Base-by-base conservation (phyloP, 495 filamentous ascomycete genomes). In the Rostrohypoxylon terebratum region DNA sequence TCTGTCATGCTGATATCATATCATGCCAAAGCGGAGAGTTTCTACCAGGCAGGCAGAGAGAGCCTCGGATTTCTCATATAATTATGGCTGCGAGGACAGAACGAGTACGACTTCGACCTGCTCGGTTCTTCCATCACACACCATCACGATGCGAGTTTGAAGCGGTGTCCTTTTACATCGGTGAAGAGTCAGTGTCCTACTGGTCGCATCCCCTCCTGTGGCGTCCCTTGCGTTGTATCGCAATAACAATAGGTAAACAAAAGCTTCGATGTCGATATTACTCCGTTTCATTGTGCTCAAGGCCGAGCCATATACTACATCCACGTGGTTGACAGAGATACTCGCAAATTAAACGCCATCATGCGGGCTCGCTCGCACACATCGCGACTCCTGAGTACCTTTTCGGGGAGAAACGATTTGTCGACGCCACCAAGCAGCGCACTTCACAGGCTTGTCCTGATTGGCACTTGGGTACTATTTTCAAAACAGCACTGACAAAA, bases 151-250 rank as follows among this genome's bases (percentile, higher is more conserved):
- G 64, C 64, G 47, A 33, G 64, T 60, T 31, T 18, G 28, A 61
- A 53, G 65, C 53, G 57, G 23, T 68, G 66, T 68, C 58, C 66
- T 68, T 68, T 68, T 68, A 53, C 66, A 48, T 31, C 33, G 36
- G 31, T 13, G 18, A 20, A 36, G 40, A 48, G 11, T 20, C 54
- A 11, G 7, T 25, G 16, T 51, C 20, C 34, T 47, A 67, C 63
- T 59, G 63, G 63, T 34, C 36, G 9, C 31, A 31, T 11, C 16
- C 34, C 44, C 21, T 68, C 34, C 8, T 1, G 63, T 58, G 53
- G 51, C 38, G 63, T 36, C 44, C 59, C 40, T 59, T 58, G 31
- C 44, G 51, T 50, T 21, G 63, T 67, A 53, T 48, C 8, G 44
- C 63, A 25, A 25, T 54, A n/a, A 36, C n/a, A n/a, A n/a, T n/a